These are phyloP conservation scores for Ambrosiella xylebori DNA, from an alignment of 2,329 filamentous ascomycete species.

Conservation along the genomic window DNA sequence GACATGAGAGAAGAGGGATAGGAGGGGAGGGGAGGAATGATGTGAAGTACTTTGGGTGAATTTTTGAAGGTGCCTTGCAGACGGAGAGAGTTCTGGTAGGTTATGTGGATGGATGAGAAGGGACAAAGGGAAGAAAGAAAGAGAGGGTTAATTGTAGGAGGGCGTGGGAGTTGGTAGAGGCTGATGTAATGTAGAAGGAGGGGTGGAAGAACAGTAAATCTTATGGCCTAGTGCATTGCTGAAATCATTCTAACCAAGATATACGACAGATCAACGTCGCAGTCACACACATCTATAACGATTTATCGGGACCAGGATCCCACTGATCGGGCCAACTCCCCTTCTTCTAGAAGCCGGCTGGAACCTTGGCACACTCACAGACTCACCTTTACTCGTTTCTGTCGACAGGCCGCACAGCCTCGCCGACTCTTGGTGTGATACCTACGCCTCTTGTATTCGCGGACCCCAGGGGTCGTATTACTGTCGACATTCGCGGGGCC, in stretches of 20 bases:
- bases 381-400: slow-evolving; percentile 17
- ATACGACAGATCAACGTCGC: too few species aligned
- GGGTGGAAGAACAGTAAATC: neutral
- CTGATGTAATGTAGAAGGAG: neutral
- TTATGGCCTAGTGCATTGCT: neutral
- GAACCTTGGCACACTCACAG: neutral
- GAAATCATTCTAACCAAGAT: too few species aligned
- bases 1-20: neutral
- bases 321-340: too few species aligned
- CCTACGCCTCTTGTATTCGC: slow-evolving; percentile 11
- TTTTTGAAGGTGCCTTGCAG: neutral
- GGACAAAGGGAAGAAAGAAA: neutral
- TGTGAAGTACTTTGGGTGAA: too few species aligned
- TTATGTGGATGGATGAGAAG: neutral
- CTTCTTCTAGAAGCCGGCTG: neutral
- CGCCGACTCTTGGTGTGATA: slow-evolving; percentile 12
- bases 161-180: neutral
- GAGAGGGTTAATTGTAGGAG: neutral
- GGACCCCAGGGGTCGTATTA: slow-evolving; percentile 2
- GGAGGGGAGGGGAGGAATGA: neutral
- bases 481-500: neutral
- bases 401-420: slow-evolving; percentile 15
- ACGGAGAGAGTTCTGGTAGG: neutral
- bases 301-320: too few species aligned
- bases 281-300: too few species aligned